These are phyloP conservation scores for Puccinia polysora DNA, from an alignment of 1,284 basidiomycete genomes.

Conservation along the genomic window DNA sequence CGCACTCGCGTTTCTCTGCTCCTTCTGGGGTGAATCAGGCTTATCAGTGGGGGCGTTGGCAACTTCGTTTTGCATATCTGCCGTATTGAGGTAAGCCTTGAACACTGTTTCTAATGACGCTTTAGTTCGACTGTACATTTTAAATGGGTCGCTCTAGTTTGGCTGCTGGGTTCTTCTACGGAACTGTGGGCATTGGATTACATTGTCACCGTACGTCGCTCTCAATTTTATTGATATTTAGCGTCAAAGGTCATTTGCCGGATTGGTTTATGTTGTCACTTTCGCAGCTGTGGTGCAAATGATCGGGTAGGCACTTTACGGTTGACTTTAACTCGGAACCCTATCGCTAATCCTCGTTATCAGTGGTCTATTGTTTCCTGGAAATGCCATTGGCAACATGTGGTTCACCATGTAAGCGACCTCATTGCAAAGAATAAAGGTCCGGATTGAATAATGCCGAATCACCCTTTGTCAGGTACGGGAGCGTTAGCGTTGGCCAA, in stretches of 20 bases:
- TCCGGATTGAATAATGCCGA: background rate
- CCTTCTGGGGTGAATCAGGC: conserved; percentile 7
- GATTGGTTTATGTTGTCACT: background rate
- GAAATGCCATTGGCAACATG: conserved; percentile 36
- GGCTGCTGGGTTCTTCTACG: conserved; percentile 40
- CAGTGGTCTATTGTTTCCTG: conserved; percentile 41
- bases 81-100: conserved; percentile 26
- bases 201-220: conserved; percentile 34
- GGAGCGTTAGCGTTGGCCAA: conserved; percentile 13
- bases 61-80: conserved; percentile 14
- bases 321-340: background rate
- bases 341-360: background rate
- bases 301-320: conserved; percentile 18
- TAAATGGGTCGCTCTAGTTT: conserved; percentile 16
- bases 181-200: conserved; percentile 19
- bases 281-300: conserved; percentile 38
- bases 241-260: no score
- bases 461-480: conserved; percentile 7
- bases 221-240: no score
- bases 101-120: background rate
- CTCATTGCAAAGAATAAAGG: background rate
- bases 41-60: conserved; percentile 4
- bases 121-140: background rate
- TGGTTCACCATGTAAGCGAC: conserved; percentile 41
- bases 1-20: conserved; percentile 14